phyloP scores from a whole-genome alignment of 768 basidiomycete species.

The Paxillus involutus region DNA sequence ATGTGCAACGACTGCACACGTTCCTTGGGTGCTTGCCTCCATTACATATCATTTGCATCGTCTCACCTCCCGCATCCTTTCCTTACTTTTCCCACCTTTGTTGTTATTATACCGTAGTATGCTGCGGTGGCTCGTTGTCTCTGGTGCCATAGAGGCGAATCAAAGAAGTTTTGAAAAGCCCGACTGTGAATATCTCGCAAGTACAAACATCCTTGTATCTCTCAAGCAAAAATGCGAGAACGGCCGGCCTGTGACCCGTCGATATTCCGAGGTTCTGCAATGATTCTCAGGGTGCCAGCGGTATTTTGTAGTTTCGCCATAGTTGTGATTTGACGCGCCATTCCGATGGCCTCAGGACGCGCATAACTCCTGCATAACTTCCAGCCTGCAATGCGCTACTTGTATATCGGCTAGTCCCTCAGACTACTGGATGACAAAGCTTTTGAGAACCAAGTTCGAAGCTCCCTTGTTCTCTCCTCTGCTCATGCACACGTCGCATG shows the following conservation, averaged over 20 bases:
- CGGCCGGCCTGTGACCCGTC: too few species aligned
- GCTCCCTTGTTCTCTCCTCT: conserved; percentile 61
- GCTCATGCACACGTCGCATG: conserved; percentile 59
- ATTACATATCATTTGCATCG: conserved; percentile 32
- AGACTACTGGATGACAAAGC: neutral
- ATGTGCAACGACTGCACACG: conserved; percentile 9
- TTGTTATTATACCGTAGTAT: conserved; percentile 37
- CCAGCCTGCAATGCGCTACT: conserved; percentile 61
- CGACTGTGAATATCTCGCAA: neutral
- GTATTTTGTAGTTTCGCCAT: too few species aligned
- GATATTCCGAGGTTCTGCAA: neutral
- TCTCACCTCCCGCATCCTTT: conserved; percentile 34
- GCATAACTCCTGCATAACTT: conserved; percentile 53
- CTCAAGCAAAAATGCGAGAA: too few species aligned
- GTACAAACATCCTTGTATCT: too few species aligned
- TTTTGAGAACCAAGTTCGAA: conserved; percentile 17
- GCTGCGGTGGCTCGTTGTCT: conserved; percentile 33
- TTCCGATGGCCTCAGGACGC: conserved; percentile 36
- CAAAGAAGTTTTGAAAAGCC: conserved; percentile 31
- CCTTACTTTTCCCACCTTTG: conserved; percentile 16
- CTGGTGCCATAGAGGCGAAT: conserved; percentile 32
- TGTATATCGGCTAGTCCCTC: conserved; percentile 57
- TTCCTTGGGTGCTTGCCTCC: conserved; percentile 16
- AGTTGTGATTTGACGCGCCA: too few species aligned
- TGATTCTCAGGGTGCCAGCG: too few species aligned